A percentile compares a stretch with the other conserved stretches of the same genome.
phyloP scores from a whole-genome alignment of 2,329 filamentous ascomycete genomes.

The Chalaropsis ovoidea region DNA sequence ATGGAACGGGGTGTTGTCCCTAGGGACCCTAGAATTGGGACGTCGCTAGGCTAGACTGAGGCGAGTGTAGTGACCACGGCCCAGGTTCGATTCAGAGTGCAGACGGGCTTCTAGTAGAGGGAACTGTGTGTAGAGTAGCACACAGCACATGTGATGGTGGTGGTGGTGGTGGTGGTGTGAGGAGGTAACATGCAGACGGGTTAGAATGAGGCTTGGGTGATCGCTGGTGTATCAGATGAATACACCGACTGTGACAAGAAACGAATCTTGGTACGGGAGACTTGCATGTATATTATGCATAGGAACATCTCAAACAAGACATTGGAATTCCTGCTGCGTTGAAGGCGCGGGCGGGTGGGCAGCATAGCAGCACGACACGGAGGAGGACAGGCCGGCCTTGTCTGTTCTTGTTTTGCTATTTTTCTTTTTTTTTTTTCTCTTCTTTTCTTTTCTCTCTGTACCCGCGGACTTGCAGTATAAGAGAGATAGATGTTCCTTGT shows the following conservation, averaged over 20 bases:
- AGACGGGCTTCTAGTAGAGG: no score
- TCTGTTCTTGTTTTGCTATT: not conserved
- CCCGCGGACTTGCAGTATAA: not conserved
- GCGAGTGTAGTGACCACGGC: no score
- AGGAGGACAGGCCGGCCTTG: no score
- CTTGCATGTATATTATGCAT: not conserved
- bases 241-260: conserved; percentile 5
- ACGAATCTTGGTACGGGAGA: not conserved
- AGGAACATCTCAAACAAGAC: not conserved
- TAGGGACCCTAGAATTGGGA: no score
- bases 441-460: no score
- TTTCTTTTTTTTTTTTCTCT: no score
- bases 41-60: no score
- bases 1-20: no score
- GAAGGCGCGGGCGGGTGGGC: not conserved
- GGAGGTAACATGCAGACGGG: not conserved
- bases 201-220: not conserved
- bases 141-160: no score
- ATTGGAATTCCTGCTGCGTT: not conserved
- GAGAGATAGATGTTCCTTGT: not conserved
- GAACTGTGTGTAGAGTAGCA: no score
- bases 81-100: no score
- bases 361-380: not conserved
- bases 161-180: not conserved
- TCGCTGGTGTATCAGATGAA: not conserved